Conservation (phyloP, 2,329 filamentous ascomycete species). For the Fusarium globosum region DNA sequence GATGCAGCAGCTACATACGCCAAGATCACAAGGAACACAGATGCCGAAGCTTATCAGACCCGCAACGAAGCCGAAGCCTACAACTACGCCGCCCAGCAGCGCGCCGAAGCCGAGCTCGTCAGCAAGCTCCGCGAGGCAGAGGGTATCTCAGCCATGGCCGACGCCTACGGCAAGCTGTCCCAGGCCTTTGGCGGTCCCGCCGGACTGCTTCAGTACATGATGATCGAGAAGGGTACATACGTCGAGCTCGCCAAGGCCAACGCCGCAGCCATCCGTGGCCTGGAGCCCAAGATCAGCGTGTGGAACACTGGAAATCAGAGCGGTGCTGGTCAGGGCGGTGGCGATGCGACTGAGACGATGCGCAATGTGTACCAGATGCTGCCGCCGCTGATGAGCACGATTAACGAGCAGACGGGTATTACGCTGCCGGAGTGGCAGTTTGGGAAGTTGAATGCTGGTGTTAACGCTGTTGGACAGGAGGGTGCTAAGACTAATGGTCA, state of each 20-base stretch:
- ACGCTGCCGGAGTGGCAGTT: constrained; percentile 81
- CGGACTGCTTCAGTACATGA: constrained; percentile 84
- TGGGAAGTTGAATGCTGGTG: constrained; percentile 56
- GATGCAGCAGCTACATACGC: constrained; percentile 59
- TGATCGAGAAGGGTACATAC: constrained; percentile 86
- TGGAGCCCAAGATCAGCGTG: constrained; percentile 89
- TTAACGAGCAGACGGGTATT: constrained; percentile 90
- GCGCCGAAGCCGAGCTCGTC: constrained; percentile 70
- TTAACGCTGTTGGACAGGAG: constrained; percentile 48
- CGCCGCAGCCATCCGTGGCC: constrained; percentile 76
- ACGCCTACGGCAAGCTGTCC: constrained; percentile 79
- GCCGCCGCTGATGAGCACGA: constrained; percentile 84
- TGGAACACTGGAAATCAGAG: constrained; percentile 81
- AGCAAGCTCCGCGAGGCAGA: constrained; percentile 79
- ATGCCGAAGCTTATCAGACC: constrained; percentile 63
- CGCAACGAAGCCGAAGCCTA: constrained; percentile 58
- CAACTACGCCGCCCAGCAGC: constrained; percentile 54
- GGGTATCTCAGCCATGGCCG: constrained; percentile 80
- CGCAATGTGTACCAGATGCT: constrained; percentile 87
- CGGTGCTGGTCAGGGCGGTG: constrained; percentile 51
- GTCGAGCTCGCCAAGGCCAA: constrained; percentile 83
- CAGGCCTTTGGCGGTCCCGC: constrained; percentile 80
- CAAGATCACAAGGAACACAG: constrained; percentile 62
- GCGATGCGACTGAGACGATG: constrained; percentile 69
- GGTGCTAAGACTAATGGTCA: constrained; percentile 37